Evolutionary conservation across 331 rosid genomes (phyloP).

Genomic region (Arachis monticola): DNA sequence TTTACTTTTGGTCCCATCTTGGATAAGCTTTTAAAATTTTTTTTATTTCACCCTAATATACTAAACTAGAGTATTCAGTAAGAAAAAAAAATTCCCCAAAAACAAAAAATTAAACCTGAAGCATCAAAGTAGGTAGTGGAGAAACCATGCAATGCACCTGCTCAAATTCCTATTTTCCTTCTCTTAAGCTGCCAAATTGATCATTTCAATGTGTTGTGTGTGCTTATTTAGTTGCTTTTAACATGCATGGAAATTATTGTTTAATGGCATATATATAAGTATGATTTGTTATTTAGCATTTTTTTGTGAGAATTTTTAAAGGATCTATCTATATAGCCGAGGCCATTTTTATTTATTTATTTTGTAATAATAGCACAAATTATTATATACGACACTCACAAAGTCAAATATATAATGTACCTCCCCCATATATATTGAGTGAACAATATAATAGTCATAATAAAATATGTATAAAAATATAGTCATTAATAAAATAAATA

Average conservation of each 20-base stretch:
- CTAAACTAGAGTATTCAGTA: conserved; percentile 23
- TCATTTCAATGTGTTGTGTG: conserved; percentile 31
- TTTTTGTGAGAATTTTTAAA: no score
- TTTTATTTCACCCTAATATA: conserved; percentile 21
- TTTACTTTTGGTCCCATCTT: neutral
- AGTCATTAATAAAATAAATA: no score
- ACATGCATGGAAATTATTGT: no score
- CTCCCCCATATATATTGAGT: conserved; percentile 25
- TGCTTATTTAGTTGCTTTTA: no score
- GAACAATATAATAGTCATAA: neutral
- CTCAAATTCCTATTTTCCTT: conserved; percentile 30
- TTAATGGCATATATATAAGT: no score
- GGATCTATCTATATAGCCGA: no score
- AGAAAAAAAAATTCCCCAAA: conserved; percentile 30
- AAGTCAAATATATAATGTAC: conserved; percentile 14
- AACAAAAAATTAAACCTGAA: conserved; percentile 32
- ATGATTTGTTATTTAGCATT: no score
- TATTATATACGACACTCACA: no score
- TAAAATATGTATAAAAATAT: neutral
- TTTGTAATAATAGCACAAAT: no score
- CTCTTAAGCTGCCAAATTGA: conserved; percentile 25
- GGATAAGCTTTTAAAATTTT: conserved; percentile 30
- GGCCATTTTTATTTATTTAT: no score
- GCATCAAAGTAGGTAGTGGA: conserved; percentile 41
- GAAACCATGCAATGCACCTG: conserved; percentile 46